Evolutionary conservation across 208 protist species (phyloP).

Genomic region (Phytomonas serpens): DNA sequence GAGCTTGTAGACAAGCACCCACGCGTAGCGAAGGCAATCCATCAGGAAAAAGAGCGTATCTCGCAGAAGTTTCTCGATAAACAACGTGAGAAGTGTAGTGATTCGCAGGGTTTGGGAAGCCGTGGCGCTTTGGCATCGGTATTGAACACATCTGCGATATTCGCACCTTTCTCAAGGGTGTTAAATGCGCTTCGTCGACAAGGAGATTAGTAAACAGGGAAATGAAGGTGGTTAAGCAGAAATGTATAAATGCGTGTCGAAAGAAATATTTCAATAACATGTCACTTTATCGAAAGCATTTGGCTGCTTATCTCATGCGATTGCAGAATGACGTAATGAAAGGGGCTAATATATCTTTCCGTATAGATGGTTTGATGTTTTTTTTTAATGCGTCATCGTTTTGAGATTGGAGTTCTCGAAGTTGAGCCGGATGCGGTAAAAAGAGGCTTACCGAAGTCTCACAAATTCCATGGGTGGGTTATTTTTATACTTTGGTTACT

Average conservation of each 20-base stretch:
- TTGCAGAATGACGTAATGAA: not conserved
- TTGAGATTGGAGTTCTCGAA: not conserved
- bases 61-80: not conserved
- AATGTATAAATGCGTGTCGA: not conserved
- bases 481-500: not conserved
- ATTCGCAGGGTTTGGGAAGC: not conserved
- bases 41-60: not conserved
- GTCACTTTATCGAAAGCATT: not conserved
- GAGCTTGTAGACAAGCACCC: not conserved
- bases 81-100: not conserved
- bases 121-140: not conserved
- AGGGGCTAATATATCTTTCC: not conserved
- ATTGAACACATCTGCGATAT: not conserved
- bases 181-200: not conserved
- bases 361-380: not conserved
- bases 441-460: not conserved
- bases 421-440: not conserved
- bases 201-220: not conserved
- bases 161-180: constrained; percentile 1
- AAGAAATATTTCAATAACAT: not conserved
- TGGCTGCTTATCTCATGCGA: not conserved
- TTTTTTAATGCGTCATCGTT: not conserved
- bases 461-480: not conserved
- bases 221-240: not conserved
- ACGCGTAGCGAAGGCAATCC: not conserved